Evolutionary conservation across 192 early-diverging fungal species (phyloP).

Genomic region (Umbelopsis ramanniana): DNA sequence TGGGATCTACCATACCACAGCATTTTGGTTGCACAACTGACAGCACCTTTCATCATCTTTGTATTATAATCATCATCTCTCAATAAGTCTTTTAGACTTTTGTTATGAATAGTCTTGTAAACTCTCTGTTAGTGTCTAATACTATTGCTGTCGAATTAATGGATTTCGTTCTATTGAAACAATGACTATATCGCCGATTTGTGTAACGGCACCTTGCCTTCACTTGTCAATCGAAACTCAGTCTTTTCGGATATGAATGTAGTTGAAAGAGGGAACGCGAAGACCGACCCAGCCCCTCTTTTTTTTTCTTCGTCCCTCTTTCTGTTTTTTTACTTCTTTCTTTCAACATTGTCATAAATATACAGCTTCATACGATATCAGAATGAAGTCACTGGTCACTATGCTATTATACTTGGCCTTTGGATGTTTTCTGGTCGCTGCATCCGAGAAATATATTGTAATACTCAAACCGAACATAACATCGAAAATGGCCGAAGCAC

Average conservation of each 20-base stretch:
- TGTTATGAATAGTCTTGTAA: too few species aligned
- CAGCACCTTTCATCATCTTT: too few species aligned
- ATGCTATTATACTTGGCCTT: not conserved
- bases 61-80: too few species aligned
- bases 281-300: not conserved
- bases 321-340: not conserved
- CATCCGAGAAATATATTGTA: slow-evolving; percentile 30
- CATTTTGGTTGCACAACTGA: too few species aligned
- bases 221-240: not conserved
- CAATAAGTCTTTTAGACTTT: too few species aligned
- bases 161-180: not conserved
- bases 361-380: not conserved
- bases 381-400: not conserved
- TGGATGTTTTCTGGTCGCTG: not conserved
- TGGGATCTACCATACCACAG: too few species aligned
- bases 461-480: slow-evolving; percentile 32
- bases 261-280: not conserved
- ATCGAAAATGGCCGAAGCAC: not conserved
- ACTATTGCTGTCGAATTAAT: too few species aligned
- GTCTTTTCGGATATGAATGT: not conserved
- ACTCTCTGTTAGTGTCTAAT: too few species aligned
- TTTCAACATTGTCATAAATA: not conserved
- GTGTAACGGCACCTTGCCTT: not conserved
- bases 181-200: not conserved
- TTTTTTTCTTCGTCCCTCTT: not conserved